A percentile compares a stretch with the other conserved stretches of the same genome.
Conservation (phyloP, 2,329 filamentous ascomycete genomes). For the Amphichorda felina region DNA sequence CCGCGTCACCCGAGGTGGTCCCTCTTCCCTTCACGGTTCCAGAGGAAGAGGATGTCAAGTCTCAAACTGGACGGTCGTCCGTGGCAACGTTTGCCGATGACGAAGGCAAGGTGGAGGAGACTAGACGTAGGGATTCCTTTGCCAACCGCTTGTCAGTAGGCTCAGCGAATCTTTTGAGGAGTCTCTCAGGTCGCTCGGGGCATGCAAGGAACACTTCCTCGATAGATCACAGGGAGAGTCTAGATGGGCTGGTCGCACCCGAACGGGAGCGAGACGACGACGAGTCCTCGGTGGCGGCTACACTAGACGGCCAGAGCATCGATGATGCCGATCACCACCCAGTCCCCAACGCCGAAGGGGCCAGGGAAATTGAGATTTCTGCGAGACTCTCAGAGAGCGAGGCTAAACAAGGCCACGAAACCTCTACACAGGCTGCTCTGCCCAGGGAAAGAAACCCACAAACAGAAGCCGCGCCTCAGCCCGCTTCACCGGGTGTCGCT, state of each 20-base stretch:
- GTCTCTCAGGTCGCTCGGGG: slow-evolving; percentile 13
- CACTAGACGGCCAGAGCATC: slow-evolving; percentile 39
- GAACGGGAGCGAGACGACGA: slow-evolving; percentile 17
- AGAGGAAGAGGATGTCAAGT: slow-evolving; percentile 17
- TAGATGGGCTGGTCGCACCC: slow-evolving; percentile 32
- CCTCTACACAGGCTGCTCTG: background rate
- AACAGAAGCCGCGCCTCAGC: too few species aligned
- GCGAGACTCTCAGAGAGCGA: slow-evolving; percentile 19
- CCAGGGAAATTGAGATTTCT: slow-evolving; percentile 24
- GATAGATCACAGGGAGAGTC: slow-evolving; percentile 21
- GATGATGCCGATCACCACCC: slow-evolving; percentile 24
- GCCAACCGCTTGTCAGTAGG: slow-evolving; percentile 32
- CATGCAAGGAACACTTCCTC: slow-evolving; percentile 3
- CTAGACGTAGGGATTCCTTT: slow-evolving; percentile 22
- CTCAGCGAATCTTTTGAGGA: slow-evolving; percentile 19
- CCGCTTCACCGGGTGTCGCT: too few species aligned
- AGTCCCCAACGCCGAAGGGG: slow-evolving; percentile 9
- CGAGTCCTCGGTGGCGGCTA: slow-evolving; percentile 45
- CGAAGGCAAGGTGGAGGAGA: slow-evolving; percentile 23
- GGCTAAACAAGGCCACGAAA: background rate
- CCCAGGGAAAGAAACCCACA: background rate
- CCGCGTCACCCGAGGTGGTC: slow-evolving; percentile 34
- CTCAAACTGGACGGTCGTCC: slow-evolving; percentile 46
- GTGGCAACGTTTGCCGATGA: slow-evolving; percentile 60
- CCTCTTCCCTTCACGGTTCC: slow-evolving; percentile 56